Evolutionary conservation across 2,329 filamentous ascomycete species (phyloP).

Genomic region (Penicillium paneum): DNA sequence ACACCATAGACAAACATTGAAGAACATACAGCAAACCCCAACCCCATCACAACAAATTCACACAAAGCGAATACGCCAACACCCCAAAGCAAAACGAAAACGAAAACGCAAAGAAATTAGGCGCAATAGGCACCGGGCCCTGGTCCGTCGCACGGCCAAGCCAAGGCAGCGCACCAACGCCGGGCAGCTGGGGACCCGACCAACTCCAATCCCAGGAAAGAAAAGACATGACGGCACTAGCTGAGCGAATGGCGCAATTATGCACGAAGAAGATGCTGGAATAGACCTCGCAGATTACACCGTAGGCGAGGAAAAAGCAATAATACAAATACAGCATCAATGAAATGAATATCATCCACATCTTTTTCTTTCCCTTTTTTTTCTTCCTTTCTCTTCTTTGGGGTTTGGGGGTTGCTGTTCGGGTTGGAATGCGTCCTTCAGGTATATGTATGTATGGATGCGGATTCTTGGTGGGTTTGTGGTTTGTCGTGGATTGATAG

Average conservation of each 20-base stretch:
- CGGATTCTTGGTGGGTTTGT: not conserved
- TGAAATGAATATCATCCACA: not conserved
- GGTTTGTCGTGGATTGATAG: not conserved
- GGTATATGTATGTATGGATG: not conserved
- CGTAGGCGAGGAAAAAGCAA: conserved; percentile 3
- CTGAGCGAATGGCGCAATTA: conserved; percentile 12
- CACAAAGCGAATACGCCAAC: not conserved
- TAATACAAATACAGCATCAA: conserved; percentile 2
- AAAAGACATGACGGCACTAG: conserved; percentile 9
- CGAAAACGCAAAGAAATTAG: not conserved
- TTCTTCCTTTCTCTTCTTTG: not conserved
- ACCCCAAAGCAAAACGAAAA: not conserved
- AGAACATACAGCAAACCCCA: not conserved
- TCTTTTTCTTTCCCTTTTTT: not conserved
- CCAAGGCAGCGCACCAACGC: not conserved
- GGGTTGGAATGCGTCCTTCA: not conserved
- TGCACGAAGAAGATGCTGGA: not conserved
- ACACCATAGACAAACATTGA: not conserved
- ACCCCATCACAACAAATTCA: not conserved
- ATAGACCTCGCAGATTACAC: not conserved
- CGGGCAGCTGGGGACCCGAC: not conserved
- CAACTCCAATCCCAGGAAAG: not conserved
- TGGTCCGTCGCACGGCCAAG: not conserved
- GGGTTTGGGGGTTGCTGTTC: not conserved
- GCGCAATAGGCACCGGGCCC: not conserved